phyloP scores from a whole-genome alignment of 2,329 filamentous ascomycete species.

The Graphiopsis chlorocephala region DNA sequence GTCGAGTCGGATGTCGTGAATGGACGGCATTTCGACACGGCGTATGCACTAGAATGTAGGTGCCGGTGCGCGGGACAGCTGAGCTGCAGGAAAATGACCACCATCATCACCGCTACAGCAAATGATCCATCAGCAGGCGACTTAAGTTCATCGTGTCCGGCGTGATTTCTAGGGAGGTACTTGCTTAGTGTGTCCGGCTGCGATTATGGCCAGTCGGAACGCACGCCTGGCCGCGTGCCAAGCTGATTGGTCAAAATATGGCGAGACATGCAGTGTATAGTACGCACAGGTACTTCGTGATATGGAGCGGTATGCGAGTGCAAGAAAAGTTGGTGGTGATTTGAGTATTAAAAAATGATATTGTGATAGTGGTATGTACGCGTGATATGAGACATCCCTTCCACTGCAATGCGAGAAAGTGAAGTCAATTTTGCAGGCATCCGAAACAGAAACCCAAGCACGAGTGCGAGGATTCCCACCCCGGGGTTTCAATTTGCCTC shows the following conservation, averaged over 20 bases:
- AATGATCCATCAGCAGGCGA: background rate
- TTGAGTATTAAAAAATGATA: background rate
- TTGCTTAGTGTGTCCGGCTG: background rate
- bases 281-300: background rate
- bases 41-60: background rate
- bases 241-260: constrained; percentile 4
- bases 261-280: background rate
- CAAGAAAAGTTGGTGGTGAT: background rate
- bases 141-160: background rate
- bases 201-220: background rate
- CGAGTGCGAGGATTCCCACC: background rate
- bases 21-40: background rate
- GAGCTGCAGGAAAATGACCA: constrained; percentile 3
- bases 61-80: background rate
- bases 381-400: constrained; percentile 16
- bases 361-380: constrained; percentile 2
- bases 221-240: background rate
- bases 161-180: background rate
- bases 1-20: background rate
- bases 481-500: constrained; percentile 28
- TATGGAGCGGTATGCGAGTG: background rate
- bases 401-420: constrained; percentile 14
- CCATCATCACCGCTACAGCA: background rate
- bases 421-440: constrained; percentile 16
- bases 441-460: constrained; percentile 2